Conservation (phyloP, 805 yeast species). For the Nakazawaea wyomingensis region DNA sequence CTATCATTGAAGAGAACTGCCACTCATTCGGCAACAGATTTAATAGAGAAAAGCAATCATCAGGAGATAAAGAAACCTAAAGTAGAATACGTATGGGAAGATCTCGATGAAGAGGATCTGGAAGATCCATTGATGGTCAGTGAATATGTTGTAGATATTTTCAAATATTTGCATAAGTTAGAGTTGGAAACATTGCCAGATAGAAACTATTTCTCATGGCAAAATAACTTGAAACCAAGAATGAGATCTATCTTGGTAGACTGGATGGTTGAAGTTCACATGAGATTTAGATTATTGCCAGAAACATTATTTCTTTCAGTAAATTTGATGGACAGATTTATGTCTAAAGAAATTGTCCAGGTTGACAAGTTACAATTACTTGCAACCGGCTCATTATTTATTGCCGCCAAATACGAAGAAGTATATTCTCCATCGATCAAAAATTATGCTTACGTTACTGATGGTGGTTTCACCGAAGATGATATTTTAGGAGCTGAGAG, state of each 20-base stretch:
- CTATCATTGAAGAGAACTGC: slow-evolving; percentile 46
- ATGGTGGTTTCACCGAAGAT: slow-evolving; percentile 75
- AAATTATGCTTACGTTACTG: slow-evolving; percentile 83
- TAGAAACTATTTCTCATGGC: slow-evolving; percentile 59
- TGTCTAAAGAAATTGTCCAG: slow-evolving; percentile 68
- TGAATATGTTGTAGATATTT: slow-evolving; percentile 87
- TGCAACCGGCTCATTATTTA: slow-evolving; percentile 80
- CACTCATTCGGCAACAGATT: slow-evolving; percentile 46
- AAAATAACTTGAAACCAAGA: slow-evolving; percentile 66
- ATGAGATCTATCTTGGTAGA: slow-evolving; percentile 88
- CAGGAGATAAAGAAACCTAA: slow-evolving; percentile 27
- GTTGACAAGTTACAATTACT: slow-evolving; percentile 77
- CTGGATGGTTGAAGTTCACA: slow-evolving; percentile 89
- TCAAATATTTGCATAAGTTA: slow-evolving; percentile 66
- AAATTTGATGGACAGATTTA: slow-evolving; percentile 82
- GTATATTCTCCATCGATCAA: slow-evolving; percentile 81
- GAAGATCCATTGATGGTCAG: slow-evolving; percentile 85
- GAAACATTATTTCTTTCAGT: slow-evolving; percentile 82
- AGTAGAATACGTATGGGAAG: slow-evolving; percentile 59
- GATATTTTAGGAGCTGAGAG: slow-evolving; percentile 82
- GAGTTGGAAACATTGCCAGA: slow-evolving; percentile 73
- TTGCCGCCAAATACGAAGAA: slow-evolving; percentile 93
- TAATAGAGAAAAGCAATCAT: slow-evolving; percentile 20
- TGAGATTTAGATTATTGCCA: slow-evolving; percentile 74
- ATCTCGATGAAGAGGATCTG: slow-evolving; percentile 62